Evolutionary conservation across 805 yeast species (phyloP).

Genomic region (Nematodospora valgi): DNA sequence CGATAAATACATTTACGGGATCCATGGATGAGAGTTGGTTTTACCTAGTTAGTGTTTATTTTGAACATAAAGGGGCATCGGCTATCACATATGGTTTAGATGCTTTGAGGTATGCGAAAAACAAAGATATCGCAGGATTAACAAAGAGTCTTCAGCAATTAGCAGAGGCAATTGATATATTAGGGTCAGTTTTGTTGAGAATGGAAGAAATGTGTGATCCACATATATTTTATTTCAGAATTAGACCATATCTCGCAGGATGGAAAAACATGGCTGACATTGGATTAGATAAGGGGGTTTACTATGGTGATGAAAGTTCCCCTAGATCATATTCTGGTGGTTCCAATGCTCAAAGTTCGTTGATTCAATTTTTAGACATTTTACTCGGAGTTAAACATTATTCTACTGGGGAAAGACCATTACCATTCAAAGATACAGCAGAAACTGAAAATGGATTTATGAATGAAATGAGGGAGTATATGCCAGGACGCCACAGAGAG

Average conservation of each 20-base stretch:
- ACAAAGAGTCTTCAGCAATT: conserved; percentile 51
- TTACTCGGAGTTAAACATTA: conserved; percentile 72
- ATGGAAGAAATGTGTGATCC: conserved; percentile 97
- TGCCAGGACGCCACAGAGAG: conserved; percentile 84
- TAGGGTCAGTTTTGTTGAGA: conserved; percentile 69
- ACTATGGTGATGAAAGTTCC: conserved; percentile 61
- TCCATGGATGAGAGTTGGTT: conserved; percentile 93
- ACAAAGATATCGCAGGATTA: conserved; percentile 40
- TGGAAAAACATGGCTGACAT: conserved; percentile 90
- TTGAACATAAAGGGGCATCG: conserved; percentile 78
- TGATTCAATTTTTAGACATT: conserved; percentile 83
- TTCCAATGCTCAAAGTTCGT: conserved; percentile 88
- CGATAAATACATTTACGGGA: conserved; percentile 85
- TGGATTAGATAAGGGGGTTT: conserved; percentile 72
- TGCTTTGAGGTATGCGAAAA: conserved; percentile 56
- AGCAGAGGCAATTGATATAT: conserved; percentile 70
- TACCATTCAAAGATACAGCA: conserved; percentile 12
- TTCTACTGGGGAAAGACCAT: conserved; percentile 64
- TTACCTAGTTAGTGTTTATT: conserved; percentile 80
- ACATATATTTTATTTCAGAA: conserved; percentile 78
- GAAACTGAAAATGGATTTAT: conserved; percentile 49
- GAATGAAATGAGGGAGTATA: conserved; percentile 79
- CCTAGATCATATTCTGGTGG: conserved; percentile 77
- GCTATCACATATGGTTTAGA: conserved; percentile 65
- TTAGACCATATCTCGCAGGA: conserved; percentile 89